Conservation (phyloP, 495 filamentous ascomycete genomes). For the Tuber borchii region DNA sequence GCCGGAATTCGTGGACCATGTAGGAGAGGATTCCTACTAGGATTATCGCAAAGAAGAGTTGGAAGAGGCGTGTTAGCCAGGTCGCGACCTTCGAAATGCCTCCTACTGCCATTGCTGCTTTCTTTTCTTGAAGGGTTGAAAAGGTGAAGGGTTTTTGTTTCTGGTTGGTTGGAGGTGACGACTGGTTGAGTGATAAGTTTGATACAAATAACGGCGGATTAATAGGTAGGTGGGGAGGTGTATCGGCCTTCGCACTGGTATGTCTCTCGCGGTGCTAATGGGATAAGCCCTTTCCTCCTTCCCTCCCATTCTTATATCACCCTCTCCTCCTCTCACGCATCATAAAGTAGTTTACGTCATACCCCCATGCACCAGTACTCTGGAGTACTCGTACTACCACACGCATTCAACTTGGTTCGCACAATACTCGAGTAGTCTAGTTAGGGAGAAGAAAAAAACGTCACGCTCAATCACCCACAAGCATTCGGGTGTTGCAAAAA, state of each 20-base stretch:
- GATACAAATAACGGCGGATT: neutral
- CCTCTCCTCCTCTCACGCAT: no score
- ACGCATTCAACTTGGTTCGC: neutral
- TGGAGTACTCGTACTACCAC: no score
- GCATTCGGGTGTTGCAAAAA: neutral
- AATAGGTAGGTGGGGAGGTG: neutral
- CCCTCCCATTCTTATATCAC: neutral
- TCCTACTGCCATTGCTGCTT: constrained; percentile 13
- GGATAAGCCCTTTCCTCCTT: neutral
- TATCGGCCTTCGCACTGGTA: neutral
- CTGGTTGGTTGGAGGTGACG: neutral
- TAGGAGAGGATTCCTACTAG: constrained; percentile 37
- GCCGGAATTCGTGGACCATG: constrained; percentile 35
- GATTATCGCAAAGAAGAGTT: constrained; percentile 38
- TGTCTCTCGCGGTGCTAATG: neutral
- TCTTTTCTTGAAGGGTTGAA: constrained; percentile 4
- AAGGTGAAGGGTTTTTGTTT: neutral
- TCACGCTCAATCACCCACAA: neutral
- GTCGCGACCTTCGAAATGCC: constrained; percentile 23
- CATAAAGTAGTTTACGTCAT: neutral
- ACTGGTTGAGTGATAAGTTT: no score
- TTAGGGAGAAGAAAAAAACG: neutral
- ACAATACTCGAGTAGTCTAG: no score
- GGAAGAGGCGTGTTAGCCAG: constrained; percentile 37
- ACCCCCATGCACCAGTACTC: neutral